Conservation (phyloP, 768 basidiomycete species). For the Xerocomellus dryophilus region DNA sequence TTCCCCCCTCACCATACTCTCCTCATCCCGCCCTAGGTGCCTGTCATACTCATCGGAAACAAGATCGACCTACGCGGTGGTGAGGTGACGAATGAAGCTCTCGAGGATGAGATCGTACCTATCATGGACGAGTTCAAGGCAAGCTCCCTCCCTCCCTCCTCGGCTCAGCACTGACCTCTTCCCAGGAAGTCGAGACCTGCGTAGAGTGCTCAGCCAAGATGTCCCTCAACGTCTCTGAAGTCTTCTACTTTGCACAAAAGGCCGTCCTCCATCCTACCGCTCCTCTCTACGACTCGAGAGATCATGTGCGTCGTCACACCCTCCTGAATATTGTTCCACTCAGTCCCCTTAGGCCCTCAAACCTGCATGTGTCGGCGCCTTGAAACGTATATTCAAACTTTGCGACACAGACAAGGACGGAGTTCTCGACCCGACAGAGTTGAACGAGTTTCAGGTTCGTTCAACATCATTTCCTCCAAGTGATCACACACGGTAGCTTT, state of each 20-base stretch:
- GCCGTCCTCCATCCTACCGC: constrained; percentile 96
- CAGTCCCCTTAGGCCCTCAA: constrained; percentile 69
- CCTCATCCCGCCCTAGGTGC: constrained; percentile 55
- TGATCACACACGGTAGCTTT: neutral
- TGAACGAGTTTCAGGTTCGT: constrained; percentile 93
- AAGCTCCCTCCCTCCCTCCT: constrained; percentile 15
- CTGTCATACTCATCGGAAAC: constrained; percentile 96
- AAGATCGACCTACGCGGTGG: constrained; percentile 96
- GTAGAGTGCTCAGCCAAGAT: constrained; percentile 94
- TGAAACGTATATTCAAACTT: constrained; percentile 93
- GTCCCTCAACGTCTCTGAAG: constrained; percentile 90
- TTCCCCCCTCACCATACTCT: neutral
- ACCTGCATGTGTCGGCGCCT: constrained; percentile 83
- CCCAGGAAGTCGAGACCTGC: constrained; percentile 95
- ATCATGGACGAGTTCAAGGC: constrained; percentile 99
- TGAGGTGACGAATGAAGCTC: constrained; percentile 87
- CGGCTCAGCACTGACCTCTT: constrained; percentile 5
- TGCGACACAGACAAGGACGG: constrained; percentile 96
- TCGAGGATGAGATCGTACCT: constrained; percentile 93
- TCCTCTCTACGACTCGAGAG: constrained; percentile 92
- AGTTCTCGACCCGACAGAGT: constrained; percentile 80
- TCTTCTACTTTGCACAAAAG: constrained; percentile 98
- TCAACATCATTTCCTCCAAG: neutral
- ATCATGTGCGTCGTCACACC: constrained; percentile 64
- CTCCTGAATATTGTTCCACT: constrained; percentile 5